Evolutionary conservation across 176 grass and related monocot species (phyloP).

Genomic region (Ensete ventricosum): DNA sequence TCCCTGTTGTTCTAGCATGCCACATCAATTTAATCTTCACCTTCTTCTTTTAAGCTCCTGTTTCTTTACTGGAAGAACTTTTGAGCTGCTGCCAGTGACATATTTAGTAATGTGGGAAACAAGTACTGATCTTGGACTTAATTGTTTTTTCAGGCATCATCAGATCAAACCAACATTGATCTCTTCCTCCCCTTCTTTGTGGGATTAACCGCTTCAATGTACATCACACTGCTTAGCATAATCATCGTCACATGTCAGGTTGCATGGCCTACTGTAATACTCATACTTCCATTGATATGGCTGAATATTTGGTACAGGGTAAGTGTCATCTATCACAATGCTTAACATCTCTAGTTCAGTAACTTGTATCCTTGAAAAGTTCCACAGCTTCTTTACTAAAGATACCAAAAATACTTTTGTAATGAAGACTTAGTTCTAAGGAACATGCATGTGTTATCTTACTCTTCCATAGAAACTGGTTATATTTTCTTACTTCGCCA

Average conservation of each 20-base stretch:
- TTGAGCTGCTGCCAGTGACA: background rate
- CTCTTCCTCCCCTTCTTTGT: slow-evolving; percentile 83
- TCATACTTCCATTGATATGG: slow-evolving; percentile 53
- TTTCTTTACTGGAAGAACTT: too few relatives aligned
- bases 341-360: background rate
- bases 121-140: background rate
- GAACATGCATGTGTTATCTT: too few relatives aligned
- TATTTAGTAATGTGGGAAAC: background rate
- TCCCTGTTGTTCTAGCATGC: background rate
- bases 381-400: background rate
- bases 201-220: slow-evolving; percentile 64
- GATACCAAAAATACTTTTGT: too few relatives aligned
- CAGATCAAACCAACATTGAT: slow-evolving; percentile 90
- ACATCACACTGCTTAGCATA: slow-evolving; percentile 67
- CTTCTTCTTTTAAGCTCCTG: background rate
- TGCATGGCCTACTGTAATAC: slow-evolving; percentile 73
- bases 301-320: slow-evolving; percentile 97
- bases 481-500: background rate
- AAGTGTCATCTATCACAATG: background rate
- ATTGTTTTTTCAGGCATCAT: slow-evolving; percentile 44
- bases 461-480: too few relatives aligned
- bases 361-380: background rate
- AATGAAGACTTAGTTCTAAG: too few relatives aligned
- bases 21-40: background rate
- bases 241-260: slow-evolving; percentile 71